Percentiles rank a stretch among this genome's conserved stretches.
These are phyloP conservation scores for Nemania bipapillata DNA, from an alignment of 2,329 filamentous ascomycete genomes.

Conservation along the genomic window DNA sequence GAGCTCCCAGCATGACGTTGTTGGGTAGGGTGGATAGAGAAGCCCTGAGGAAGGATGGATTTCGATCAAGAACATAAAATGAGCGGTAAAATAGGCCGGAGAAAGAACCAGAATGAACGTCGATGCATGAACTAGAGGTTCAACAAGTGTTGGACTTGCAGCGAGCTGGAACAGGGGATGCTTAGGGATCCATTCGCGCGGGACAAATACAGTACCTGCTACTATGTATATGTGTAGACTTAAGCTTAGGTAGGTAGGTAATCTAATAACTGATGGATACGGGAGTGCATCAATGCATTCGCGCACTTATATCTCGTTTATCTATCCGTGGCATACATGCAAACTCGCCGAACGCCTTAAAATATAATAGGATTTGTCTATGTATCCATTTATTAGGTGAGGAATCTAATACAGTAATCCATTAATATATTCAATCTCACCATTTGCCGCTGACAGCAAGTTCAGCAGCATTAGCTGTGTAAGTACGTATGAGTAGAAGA, in stretches of 20 bases:
- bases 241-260: no score
- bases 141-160: constrained; percentile 30
- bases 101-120: constrained; percentile 35
- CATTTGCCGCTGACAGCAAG: no score
- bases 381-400: background rate
- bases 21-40: constrained; percentile 1
- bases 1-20: constrained; percentile 15
- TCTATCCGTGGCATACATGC: background rate
- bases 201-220: constrained; percentile 13
- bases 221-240: background rate
- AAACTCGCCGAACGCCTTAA: background rate
- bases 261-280: constrained; percentile 26
- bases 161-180: constrained; percentile 35
- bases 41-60: background rate
- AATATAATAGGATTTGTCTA: background rate
- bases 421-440: no score
- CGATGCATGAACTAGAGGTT: constrained; percentile 37
- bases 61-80: background rate
- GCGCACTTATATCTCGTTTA: background rate
- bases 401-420: background rate
- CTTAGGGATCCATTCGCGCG: constrained; percentile 33
- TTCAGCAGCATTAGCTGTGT: no score
- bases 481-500: no score
- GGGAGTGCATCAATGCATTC: background rate
- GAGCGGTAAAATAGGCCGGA: constrained; percentile 25